Evolutionary conservation across 2,329 filamentous ascomycete species (phyloP).

Genomic region (Aulographum hederae): DNA sequence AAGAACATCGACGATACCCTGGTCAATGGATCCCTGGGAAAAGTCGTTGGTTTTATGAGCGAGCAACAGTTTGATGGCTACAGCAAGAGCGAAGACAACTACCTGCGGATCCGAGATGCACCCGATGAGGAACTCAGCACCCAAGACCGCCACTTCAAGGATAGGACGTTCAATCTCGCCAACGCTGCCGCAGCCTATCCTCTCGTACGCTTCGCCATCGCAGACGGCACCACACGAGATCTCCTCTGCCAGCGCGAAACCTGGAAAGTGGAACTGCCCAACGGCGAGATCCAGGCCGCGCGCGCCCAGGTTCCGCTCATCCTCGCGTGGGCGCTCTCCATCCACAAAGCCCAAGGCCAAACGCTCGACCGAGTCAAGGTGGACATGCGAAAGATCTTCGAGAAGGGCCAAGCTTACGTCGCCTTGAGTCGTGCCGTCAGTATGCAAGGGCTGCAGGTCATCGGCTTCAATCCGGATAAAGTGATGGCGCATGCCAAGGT

Average conservation of each 20-base stretch:
- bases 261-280: conserved; percentile 96
- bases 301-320: conserved; percentile 65
- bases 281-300: conserved; percentile 80
- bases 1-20: conserved; percentile 92
- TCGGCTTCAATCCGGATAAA: conserved; percentile 74
- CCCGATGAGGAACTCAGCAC: background rate
- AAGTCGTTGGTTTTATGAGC: conserved; percentile 65
- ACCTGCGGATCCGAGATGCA: background rate
- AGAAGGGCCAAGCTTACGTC: conserved; percentile 95
- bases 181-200: conserved; percentile 48
- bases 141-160: background rate
- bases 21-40: conserved; percentile 87
- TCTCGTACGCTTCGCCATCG: conserved; percentile 64
- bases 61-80: conserved; percentile 42
- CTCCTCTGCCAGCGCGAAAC: conserved; percentile 73
- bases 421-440: conserved; percentile 83
- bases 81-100: conserved; percentile 29
- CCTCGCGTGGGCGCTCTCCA: conserved; percentile 88
- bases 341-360: conserved; percentile 95
- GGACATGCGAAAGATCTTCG: conserved; percentile 79
- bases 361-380: conserved; percentile 89
- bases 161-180: conserved; percentile 19
- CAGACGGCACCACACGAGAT: conserved; percentile 57
- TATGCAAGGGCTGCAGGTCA: conserved; percentile 71
- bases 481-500: conserved; percentile 90